Percentiles rank a stretch among this genome's conserved stretches.
phyloP scores from a whole-genome alignment of 768 basidiomycete species.

The Thelephora ganbajun region DNA sequence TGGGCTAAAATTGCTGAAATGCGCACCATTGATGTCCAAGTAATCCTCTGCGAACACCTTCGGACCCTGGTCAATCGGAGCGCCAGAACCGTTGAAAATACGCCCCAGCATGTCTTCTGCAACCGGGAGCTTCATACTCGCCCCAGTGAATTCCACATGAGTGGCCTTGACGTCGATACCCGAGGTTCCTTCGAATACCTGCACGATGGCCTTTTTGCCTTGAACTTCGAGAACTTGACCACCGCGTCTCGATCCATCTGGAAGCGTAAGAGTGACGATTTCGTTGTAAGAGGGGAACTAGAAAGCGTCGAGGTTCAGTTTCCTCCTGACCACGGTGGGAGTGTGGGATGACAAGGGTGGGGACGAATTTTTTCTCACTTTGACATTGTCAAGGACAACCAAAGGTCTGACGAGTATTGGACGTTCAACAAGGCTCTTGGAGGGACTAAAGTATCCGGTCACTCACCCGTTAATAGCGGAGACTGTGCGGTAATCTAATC shows the following conservation, averaged over 20 bases:
- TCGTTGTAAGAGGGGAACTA: conserved; percentile 98
- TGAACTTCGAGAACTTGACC: conserved; percentile 97
- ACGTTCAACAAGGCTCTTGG: background rate
- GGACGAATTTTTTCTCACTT: conserved; percentile 34
- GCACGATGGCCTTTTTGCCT: conserved; percentile 98
- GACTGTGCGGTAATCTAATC: conserved; percentile 89
- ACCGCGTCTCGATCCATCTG: conserved; percentile 88
- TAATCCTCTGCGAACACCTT: conserved; percentile 99
- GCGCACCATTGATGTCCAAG: conserved; percentile 92
- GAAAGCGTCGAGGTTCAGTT: background rate
- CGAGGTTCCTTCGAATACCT: conserved; percentile 97
- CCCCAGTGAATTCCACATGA: conserved; percentile 95
- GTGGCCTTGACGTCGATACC: conserved; percentile 97
- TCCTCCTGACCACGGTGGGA: conserved; percentile 2
- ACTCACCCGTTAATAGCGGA: conserved; percentile 93
- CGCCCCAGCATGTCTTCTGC: conserved; percentile 98
- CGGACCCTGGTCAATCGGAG: conserved; percentile 96
- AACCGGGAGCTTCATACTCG: conserved; percentile 97
- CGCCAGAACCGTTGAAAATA: conserved; percentile 97
- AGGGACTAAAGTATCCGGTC: conserved; percentile 2
- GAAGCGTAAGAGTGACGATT: conserved; percentile 89
- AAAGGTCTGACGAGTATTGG: conserved; percentile 49
- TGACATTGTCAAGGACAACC: conserved; percentile 96
- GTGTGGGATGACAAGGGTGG: background rate
- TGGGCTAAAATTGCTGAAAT: background rate